Evolutionary conservation across 768 basidiomycete species (phyloP).

Genomic region (Rhodotorula diobovata): DNA sequence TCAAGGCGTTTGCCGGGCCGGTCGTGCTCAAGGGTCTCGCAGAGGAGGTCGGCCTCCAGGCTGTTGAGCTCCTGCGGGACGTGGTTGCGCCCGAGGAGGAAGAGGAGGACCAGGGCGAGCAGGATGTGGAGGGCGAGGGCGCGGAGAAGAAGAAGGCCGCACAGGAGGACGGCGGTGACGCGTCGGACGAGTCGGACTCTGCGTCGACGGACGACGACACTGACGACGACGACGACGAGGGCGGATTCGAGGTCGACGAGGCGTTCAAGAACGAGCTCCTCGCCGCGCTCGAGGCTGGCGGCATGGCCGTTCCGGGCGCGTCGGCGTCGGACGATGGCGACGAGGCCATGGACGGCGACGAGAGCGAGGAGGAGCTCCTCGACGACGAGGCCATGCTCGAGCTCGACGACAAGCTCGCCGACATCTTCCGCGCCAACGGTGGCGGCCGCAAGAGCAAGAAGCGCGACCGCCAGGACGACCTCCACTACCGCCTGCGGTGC

Average conservation of each 20-base stretch:
- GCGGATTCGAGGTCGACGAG: constrained; percentile 49
- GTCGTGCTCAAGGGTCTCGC: constrained; percentile 57
- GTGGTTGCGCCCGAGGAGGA: constrained; percentile 50
- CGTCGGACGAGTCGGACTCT: background rate
- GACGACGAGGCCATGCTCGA: constrained; percentile 99
- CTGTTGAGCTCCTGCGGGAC: constrained; percentile 42
- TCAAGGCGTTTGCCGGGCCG: constrained; percentile 72
- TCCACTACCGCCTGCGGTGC: constrained; percentile 92
- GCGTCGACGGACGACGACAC: background rate
- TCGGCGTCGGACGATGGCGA: constrained; percentile 56
- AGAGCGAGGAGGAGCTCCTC: constrained; percentile 56
- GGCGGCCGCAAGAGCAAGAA: constrained; percentile 62
- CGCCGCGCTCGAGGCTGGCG: constrained; percentile 50
- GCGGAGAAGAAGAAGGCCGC: constrained; percentile 45
- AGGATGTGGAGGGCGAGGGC: constrained; percentile 3
- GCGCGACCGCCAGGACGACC: constrained; percentile 79
- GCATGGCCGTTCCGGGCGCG: constrained; percentile 53
- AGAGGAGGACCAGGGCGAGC: constrained; percentile 39
- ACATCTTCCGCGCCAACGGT: constrained; percentile 69
- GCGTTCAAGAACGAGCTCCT: constrained; percentile 62
- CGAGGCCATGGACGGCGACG: constrained; percentile 48
- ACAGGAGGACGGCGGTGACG: constrained; percentile 27
- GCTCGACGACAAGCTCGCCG: constrained; percentile 83
- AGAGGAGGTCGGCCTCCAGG: constrained; percentile 44
- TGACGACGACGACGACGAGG: constrained; percentile 45